phyloP scores from a whole-genome alignment of 2,329 filamentous ascomycete species.

The Aspergillus calidoustus region DNA sequence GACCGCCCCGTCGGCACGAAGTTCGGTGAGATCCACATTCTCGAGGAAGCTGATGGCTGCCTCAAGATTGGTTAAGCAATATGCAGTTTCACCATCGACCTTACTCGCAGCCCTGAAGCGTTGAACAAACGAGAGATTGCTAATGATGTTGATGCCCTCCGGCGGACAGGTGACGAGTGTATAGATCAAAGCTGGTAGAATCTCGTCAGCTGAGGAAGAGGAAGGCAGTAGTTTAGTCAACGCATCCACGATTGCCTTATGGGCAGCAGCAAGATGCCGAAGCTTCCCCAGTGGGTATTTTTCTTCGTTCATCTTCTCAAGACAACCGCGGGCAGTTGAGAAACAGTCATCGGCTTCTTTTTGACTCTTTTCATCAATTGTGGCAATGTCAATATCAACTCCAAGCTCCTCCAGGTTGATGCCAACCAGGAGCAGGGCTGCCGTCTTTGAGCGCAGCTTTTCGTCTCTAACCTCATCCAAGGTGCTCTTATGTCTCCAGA shows the following conservation, averaged over 20 bases:
- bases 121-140: constrained; percentile 94
- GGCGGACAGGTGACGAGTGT: constrained; percentile 89
- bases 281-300: constrained; percentile 90
- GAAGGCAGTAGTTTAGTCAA: constrained; percentile 68
- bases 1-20: constrained; percentile 77
- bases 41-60: constrained; percentile 93
- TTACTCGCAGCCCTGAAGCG: constrained; percentile 84
- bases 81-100: constrained; percentile 90
- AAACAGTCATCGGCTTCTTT: constrained; percentile 75
- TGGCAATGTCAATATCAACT: constrained; percentile 65
- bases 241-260: constrained; percentile 94
- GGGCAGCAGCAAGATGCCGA: constrained; percentile 82
- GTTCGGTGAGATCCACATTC: constrained; percentile 88
- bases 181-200: constrained; percentile 95
- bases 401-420: constrained; percentile 87
- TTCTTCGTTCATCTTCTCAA: constrained; percentile 83
- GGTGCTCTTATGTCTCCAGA: constrained; percentile 89
- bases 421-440: constrained; percentile 85
- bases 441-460: constrained; percentile 91
- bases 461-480: constrained; percentile 95
- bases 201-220: constrained; percentile 91
- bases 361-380: constrained; percentile 62
- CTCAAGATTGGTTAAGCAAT: constrained; percentile 94
- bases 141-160: constrained; percentile 84
- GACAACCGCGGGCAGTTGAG: constrained; percentile 69